phyloP scores from a whole-genome alignment of 1,284 basidiomycete genomes.

The Phellopilus nigrolimitatus region DNA sequence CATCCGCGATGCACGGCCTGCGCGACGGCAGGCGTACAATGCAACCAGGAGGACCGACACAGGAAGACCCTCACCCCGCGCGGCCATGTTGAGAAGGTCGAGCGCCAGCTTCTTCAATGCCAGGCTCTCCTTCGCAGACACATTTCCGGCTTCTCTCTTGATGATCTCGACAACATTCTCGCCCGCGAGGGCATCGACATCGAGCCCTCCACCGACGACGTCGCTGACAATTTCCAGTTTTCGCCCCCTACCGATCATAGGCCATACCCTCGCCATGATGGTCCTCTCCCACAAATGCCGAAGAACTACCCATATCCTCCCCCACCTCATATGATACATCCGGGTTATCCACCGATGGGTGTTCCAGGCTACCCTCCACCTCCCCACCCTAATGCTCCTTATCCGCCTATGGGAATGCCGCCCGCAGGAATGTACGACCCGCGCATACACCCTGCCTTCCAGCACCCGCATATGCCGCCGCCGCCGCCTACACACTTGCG shows the following conservation, averaged over 20 bases:
- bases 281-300: constrained; percentile 27
- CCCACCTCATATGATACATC: constrained; percentile 36
- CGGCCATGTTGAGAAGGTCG: constrained; percentile 74
- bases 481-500: constrained; percentile 31
- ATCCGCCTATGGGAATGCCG: constrained; percentile 38
- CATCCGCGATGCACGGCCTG: constrained; percentile 80
- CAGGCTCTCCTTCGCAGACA: constrained; percentile 69
- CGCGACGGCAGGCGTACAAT: constrained; percentile 66
- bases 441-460: constrained; percentile 52
- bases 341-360: constrained; percentile 44
- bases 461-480: constrained; percentile 35
- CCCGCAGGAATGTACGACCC: constrained; percentile 48
- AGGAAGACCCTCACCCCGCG: constrained; percentile 76
- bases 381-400: constrained; percentile 25
- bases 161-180: constrained; percentile 59
- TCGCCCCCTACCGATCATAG: constrained; percentile 28
- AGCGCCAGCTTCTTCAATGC: constrained; percentile 69
- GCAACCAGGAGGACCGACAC: constrained; percentile 81
- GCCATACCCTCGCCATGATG: constrained; percentile 30
- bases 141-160: constrained; percentile 59
- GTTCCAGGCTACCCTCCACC: constrained; percentile 25
- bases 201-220: constrained; percentile 29
- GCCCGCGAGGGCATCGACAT: constrained; percentile 64
- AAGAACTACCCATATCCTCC: constrained; percentile 27
- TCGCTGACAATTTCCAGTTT: constrained; percentile 37